Evolutionary conservation across 164 flowering plant species (phyloP), one percentile per base, ranked within the genome.

Genomic region (Kalanchoe fedtschenkoi): DNA sequence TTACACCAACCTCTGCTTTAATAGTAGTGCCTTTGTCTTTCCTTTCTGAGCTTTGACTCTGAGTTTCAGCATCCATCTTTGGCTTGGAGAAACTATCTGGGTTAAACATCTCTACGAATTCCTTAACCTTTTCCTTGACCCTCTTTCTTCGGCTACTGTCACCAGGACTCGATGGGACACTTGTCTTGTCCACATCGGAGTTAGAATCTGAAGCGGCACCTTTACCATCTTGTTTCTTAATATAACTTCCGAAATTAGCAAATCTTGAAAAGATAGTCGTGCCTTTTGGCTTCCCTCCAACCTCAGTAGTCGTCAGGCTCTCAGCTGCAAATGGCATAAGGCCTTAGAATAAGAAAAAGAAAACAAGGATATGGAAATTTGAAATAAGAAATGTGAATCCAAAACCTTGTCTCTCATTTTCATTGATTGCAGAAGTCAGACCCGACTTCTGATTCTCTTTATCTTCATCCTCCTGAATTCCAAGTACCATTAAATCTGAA

Each of bases 101-200:
- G 76, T 75, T 83, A 78, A 90, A 85, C 10, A 83, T 78, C 66
- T 86, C 82, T 41, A 85, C 82, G 62, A 89, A 88, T 19, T 88
- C 89, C 66, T 72, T 80, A 41, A 93, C 86, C 72, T 76, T 91
- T 58, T 89, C 87, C 47, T 74, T 79, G 17, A 66, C 73, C 74
- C 70, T 69, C 37, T 62, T 74, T 30, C 71, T 70, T 38, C 65
- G 70, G 60, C 37, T 42, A 56, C 64, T 75, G 16, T 69, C 73
- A 55, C 65, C 70, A 33, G 71, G 47, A 37, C 55, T 67, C 51
- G 72, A 59, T 35, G 76, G 71, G 61, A 65, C 65, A 59, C 65
- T 74, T 17, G 33, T 30, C 60, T 47, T 67, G 37, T 65, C 58
- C 62, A 47, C 74, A 42, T 66, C 68, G 39, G 53, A 69, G 63